Base-by-base conservation (phyloP, 1,284 basidiomycete genomes). In the Rhodotorula sp. region DNA sequence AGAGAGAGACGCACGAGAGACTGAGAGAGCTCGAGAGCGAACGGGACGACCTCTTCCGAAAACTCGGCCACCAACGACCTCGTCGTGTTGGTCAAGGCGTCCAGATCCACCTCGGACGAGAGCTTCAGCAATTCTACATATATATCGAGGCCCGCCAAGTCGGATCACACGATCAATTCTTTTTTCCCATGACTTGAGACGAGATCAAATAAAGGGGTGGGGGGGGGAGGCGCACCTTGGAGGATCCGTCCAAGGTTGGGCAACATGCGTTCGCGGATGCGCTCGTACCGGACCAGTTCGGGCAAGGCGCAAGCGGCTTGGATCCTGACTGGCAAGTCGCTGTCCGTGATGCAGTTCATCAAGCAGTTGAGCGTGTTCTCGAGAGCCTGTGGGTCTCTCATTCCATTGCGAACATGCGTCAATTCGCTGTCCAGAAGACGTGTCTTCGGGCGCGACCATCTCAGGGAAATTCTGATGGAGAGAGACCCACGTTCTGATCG, bases 41-140 rank as follows among this genome's bases (percentile, higher is more conserved):
- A 93, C 8, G 93, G 93, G 29, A 93, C 82, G 8, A 95, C 83
- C 82, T 95, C 91, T 3, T 87, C 86, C 77, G 90, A 87, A 85
- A 92, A 95, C 58, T 87, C 86, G 76, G 91, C 88, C 14, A 95
- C 93, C 85, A 95, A 88, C 45, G 87, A 86, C 77, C 91, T 89
- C 87, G 92, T 93, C 78, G 87, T 87, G 77, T 82, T 78, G 76
- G 91, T 93, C 62, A 95, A 83, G 58, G 91, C 85, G 79, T 95
- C 93, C 48, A 95, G 83, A 79, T 95, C 93, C 48, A 91, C 92
- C 81, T 94, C 91, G 79, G 94, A 91, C 12, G 90, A 88, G 51
- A 95, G 84, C 80, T 92, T 66, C 53, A 66, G 58, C 18, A 60
- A 44, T 48, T 64, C 63, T n/a, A n/a, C n/a, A n/a, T n/a, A n/a